Conservation (phyloP, 139 green algal species). For the Ettlia oleoabundans region DNA sequence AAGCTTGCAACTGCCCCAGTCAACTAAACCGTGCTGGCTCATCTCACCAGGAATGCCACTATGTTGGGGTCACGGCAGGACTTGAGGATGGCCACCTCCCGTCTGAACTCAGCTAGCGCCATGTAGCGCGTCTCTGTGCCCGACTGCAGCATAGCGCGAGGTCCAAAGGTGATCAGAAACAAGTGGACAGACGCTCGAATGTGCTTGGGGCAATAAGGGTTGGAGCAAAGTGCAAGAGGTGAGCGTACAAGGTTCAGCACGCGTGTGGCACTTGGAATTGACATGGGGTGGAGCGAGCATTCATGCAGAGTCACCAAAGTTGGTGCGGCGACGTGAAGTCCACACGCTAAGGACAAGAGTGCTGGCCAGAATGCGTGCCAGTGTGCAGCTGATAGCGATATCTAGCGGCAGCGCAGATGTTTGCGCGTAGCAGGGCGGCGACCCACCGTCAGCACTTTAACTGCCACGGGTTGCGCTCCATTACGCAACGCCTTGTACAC, state of each 20-base stretch:
- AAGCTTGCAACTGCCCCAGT: too few relatives aligned
- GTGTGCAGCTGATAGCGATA: too few relatives aligned
- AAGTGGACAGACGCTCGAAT: neutral
- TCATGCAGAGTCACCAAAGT: too few relatives aligned
- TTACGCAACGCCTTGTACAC: slow-evolving; percentile 56
- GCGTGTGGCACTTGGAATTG: too few relatives aligned
- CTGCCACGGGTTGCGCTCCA: slow-evolving; percentile 45
- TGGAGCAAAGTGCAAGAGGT: too few relatives aligned
- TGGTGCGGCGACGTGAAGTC: too few relatives aligned
- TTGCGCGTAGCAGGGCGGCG: too few relatives aligned
- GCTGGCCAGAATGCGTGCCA: too few relatives aligned
- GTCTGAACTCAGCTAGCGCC: slow-evolving; percentile 7
- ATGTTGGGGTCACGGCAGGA: slow-evolving; percentile 54
- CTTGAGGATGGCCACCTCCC: slow-evolving; percentile 48
- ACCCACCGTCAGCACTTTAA: slow-evolving; percentile 42
- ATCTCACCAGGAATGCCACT: slow-evolving; percentile 48
- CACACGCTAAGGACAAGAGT: too few relatives aligned
- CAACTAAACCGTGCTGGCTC: neutral
- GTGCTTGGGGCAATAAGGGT: neutral
- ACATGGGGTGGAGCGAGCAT: too few relatives aligned
- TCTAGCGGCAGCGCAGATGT: too few relatives aligned
- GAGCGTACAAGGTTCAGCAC: too few relatives aligned
- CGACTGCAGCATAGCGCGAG: neutral
- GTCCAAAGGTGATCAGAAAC: neutral
- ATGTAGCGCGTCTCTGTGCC: neutral